Evolutionary conservation across 2,329 filamentous ascomycete species (phyloP), one percentile per base, ranked within the genome.

Genomic region (Alternaria ethzedia): DNA sequence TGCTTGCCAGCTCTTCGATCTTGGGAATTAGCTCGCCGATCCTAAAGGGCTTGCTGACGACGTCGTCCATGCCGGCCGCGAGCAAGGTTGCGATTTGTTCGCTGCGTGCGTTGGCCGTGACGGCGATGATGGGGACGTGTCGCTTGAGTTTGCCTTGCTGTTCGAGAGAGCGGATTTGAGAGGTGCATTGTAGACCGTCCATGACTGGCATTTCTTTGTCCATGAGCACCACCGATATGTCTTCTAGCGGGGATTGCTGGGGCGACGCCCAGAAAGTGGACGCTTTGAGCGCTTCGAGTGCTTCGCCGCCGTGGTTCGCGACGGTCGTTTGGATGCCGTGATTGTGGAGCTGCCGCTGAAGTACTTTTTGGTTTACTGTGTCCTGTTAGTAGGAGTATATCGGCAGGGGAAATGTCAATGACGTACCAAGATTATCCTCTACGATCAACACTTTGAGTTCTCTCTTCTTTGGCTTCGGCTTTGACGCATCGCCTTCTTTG

Each of bases 11-110:
- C 64, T 85, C 83, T 60, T 85, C 83, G 54, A 86, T 85, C 72
- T 85, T 85, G 2, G 83, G 83, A 17, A 85, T 76, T 25, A 86
- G 70, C 45, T 85, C 83, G 4, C 79, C 78, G 30, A 85, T 85
- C n/a, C 83, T 75, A 66, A 86, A 86, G 0, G 84, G 84, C 65
- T 86, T 85, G 26, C 76, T 80, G 4, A 86, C 83, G 4, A 86
- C 83, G 67, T 85, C 83, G 63, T 86, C 83, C 80, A 81, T 81
- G 25, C 80, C 80, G 2, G 75, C 80, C 6, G 67, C 75, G 1
- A 80, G 62, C 23, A 81, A 66, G 6, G 79, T 78, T 4, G 75
- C 73, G 49, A 82, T 81, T 67, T 82, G 80, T 64, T 81, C 80
- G 30, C 72, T 75, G 3, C 80, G 58, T 28, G 80, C 80, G 56